phyloP scores from a whole-genome alignment of 805 yeast genomes.

The Brettanomyces naardenensis region DNA sequence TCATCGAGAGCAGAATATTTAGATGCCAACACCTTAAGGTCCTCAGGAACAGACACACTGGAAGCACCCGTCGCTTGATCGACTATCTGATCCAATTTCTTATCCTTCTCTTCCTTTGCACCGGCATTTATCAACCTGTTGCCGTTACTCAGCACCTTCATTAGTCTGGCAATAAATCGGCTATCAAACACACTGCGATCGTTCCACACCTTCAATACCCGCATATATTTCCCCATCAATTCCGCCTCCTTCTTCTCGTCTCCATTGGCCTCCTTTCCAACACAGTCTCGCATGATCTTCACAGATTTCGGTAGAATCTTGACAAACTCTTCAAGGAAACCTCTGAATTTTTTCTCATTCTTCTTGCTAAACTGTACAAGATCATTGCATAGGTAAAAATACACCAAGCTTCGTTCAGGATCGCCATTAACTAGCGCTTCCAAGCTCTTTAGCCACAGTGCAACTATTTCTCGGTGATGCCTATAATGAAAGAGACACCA shows the following conservation, averaged over 20 bases:
- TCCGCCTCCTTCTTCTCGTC: slow-evolving; percentile 14
- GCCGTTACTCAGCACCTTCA: slow-evolving; percentile 1
- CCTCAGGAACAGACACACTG: slow-evolving; percentile 3
- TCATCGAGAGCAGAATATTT: slow-evolving; percentile 3
- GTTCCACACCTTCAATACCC: slow-evolving; percentile 51
- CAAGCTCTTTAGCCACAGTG: slow-evolving; percentile 11
- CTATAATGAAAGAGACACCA: slow-evolving; percentile 65
- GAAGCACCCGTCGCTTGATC: background rate
- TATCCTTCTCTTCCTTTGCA: background rate
- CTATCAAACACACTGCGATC: slow-evolving; percentile 40
- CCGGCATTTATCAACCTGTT: background rate
- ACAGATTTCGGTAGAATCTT: slow-evolving; percentile 37
- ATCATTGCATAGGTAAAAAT: slow-evolving; percentile 72
- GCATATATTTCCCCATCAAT: slow-evolving; percentile 34
- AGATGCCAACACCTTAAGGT: slow-evolving; percentile 2
- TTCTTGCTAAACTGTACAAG: slow-evolving; percentile 73
- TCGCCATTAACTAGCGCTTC: slow-evolving; percentile 31
- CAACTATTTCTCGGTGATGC: slow-evolving; percentile 40
- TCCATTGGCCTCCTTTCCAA: slow-evolving; percentile 1
- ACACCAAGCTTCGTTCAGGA: slow-evolving; percentile 19
- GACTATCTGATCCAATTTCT: background rate
- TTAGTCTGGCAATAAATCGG: slow-evolving; percentile 12
- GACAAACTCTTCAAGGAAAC: slow-evolving; percentile 52
- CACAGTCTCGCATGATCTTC: slow-evolving; percentile 15
- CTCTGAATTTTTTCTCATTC: slow-evolving; percentile 39